Evolutionary conservation across 2,329 filamentous ascomycete genomes (phyloP).

Genomic region (Hypoxylon sp.): DNA sequence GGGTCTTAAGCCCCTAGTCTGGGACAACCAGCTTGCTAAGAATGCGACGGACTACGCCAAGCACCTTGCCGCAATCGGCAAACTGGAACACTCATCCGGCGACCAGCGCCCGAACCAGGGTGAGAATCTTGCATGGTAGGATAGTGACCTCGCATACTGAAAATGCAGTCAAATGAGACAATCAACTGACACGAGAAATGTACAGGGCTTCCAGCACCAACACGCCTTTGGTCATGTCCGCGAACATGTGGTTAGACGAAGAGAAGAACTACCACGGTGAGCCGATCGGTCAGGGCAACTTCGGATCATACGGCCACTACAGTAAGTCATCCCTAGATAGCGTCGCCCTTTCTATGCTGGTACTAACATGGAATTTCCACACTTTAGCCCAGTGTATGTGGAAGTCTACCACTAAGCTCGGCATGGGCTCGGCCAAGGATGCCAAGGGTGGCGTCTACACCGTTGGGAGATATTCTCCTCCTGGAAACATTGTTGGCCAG

Average conservation of each 20-base stretch:
- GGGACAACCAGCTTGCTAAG: slow-evolving; percentile 51
- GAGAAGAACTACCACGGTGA: slow-evolving; percentile 55
- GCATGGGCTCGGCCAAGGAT: slow-evolving; percentile 47
- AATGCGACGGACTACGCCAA: slow-evolving; percentile 53
- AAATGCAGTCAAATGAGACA: not conserved
- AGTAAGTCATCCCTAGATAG: slow-evolving; percentile 46
- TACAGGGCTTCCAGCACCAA: slow-evolving; percentile 40
- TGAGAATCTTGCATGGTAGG: slow-evolving; percentile 56
- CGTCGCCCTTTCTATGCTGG: not conserved
- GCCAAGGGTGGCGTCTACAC: slow-evolving; percentile 47
- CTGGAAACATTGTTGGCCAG: slow-evolving; percentile 47
- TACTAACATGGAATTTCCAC: slow-evolving; percentile 22
- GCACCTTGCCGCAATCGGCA: slow-evolving; percentile 50
- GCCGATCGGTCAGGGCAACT: slow-evolving; percentile 55
- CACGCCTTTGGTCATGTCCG: slow-evolving; percentile 47
- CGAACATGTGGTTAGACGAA: slow-evolving; percentile 55
- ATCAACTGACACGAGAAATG: not conserved
- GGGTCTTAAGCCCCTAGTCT: slow-evolving; percentile 48
- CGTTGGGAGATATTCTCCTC: slow-evolving; percentile 50
- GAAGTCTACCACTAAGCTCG: slow-evolving; percentile 50
- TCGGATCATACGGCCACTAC: slow-evolving; percentile 55
- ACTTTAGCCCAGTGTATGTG: slow-evolving; percentile 52
- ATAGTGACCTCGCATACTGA: slow-evolving; percentile 18
- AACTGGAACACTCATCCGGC: slow-evolving; percentile 52
- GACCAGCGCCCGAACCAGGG: slow-evolving; percentile 52